These are phyloP conservation scores for Hypoxylon sp. DNA, from an alignment of 2,329 filamentous ascomycete genomes.

Conservation along the genomic window DNA sequence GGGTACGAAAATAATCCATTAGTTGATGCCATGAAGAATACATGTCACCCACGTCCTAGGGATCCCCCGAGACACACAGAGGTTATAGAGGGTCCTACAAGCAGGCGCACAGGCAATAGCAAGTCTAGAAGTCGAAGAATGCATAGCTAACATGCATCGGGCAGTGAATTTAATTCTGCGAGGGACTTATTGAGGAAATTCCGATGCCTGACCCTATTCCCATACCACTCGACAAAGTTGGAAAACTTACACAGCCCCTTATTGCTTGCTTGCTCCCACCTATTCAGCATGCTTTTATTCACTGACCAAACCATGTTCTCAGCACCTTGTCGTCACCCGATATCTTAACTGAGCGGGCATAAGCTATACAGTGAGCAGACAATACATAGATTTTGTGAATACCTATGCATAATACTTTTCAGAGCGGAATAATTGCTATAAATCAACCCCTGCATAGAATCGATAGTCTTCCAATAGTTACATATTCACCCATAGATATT, in stretches of 20 bases:
- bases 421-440: neutral
- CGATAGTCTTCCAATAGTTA: neutral
- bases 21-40: slow-evolving; percentile 31
- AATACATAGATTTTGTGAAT: no score
- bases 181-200: neutral
- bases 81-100: neutral
- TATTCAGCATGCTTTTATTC: neutral
- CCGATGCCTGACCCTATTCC: neutral
- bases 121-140: slow-evolving; percentile 4
- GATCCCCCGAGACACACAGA: neutral
- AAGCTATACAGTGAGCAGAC: no score
- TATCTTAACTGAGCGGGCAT: no score
- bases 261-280: neutral
- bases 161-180: neutral
- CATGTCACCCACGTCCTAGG: neutral
- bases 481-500: slow-evolving; percentile 49
- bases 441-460: neutral
- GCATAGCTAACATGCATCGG: neutral
- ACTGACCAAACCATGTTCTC: no score
- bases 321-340: no score
- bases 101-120: neutral
- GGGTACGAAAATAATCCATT: slow-evolving; percentile 46
- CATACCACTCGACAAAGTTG: neutral
- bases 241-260: neutral
- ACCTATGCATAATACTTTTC: no score